A percentile compares a stretch with the other conserved stretches of the same genome.
Evolutionary conservation across 2,329 filamentous ascomycete species (phyloP).

Genomic region (Aspergillus neotritici): DNA sequence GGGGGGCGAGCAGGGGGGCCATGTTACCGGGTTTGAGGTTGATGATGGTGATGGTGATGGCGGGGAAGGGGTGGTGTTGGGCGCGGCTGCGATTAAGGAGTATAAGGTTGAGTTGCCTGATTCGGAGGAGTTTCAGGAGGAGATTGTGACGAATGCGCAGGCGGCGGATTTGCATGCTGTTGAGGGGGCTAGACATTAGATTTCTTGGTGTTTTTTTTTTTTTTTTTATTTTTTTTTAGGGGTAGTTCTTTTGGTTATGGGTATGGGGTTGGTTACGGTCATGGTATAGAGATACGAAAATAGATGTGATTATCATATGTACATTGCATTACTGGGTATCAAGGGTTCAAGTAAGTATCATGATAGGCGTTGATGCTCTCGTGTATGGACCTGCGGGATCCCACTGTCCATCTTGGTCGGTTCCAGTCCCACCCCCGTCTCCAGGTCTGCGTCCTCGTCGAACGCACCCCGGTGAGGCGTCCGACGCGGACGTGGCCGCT

Average conservation of each 20-base stretch:
- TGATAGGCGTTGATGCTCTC: not conserved
- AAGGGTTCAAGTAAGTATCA: too few species aligned
- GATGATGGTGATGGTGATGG: too few species aligned
- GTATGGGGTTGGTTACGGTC: too few species aligned
- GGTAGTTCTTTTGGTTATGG: too few species aligned
- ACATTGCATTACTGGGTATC: too few species aligned
- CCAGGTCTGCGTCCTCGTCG: not conserved
- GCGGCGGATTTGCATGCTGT: not conserved
- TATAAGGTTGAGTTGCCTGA: constrained; percentile 38
- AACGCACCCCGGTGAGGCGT: too few species aligned
- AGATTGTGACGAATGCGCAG: constrained; percentile 24
- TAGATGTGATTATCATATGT: too few species aligned
- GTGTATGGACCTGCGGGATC: constrained; percentile 1
- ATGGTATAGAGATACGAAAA: too few species aligned
- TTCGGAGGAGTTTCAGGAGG: constrained; percentile 35
- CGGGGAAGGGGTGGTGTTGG: constrained; percentile 28
- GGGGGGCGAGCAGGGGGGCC: constrained; percentile 35
- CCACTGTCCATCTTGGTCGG: not conserved
- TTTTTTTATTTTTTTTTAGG: too few species aligned
- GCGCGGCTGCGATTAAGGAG: constrained; percentile 34
- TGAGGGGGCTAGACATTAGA: not conserved
- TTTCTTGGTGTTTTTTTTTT: too few species aligned
- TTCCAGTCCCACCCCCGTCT: not conserved
- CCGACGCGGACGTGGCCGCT: not conserved
- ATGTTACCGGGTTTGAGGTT: constrained; percentile 21